These are phyloP conservation scores for Zygoascus meyerae DNA, from an alignment of 1,139 yeast species.

Conservation along the genomic window DNA sequence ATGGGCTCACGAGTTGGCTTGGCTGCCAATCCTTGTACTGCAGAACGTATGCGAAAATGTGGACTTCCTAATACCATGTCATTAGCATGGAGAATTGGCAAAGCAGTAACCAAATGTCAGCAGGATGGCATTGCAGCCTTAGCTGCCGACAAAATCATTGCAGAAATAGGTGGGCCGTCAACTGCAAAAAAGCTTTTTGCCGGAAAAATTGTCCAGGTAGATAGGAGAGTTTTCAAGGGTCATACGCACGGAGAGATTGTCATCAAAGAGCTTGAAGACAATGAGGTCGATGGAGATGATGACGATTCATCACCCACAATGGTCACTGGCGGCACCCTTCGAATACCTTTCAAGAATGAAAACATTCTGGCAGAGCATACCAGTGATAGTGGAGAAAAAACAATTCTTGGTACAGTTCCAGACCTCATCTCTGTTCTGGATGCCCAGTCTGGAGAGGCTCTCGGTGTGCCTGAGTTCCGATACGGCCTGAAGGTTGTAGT, in stretches of 20 bases:
- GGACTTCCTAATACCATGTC: conserved; percentile 31
- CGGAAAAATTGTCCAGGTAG: conserved; percentile 43
- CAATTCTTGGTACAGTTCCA: conserved; percentile 40
- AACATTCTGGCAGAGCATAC: conserved; percentile 33
- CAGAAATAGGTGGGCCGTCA: conserved; percentile 34
- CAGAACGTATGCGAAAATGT: conserved; percentile 18
- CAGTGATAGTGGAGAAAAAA: conserved; percentile 20
- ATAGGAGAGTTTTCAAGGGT: conserved; percentile 38
- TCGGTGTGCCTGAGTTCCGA: conserved; percentile 43
- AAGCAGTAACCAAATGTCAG: conserved; percentile 38
- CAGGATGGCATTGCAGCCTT: conserved; percentile 33
- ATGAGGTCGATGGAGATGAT: conserved; percentile 13
- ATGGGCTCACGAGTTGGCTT: conserved; percentile 31
- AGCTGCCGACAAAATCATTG: conserved; percentile 36
- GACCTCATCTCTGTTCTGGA: conserved; percentile 41
- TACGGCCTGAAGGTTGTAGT: conserved; percentile 42
- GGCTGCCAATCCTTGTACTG: conserved; percentile 35
- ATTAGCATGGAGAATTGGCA: conserved; percentile 44
- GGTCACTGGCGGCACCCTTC: conserved; percentile 1
- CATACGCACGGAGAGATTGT: conserved; percentile 43
- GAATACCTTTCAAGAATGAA: conserved; percentile 43
- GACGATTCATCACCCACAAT: conserved; percentile 21
- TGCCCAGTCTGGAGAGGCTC: conserved; percentile 30
- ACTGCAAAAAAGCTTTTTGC: conserved; percentile 35
- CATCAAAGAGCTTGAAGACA: conserved; percentile 29